Evolutionary conservation across 2,329 filamentous ascomycete genomes (phyloP).

Genomic region (Aspergillus latus): DNA sequence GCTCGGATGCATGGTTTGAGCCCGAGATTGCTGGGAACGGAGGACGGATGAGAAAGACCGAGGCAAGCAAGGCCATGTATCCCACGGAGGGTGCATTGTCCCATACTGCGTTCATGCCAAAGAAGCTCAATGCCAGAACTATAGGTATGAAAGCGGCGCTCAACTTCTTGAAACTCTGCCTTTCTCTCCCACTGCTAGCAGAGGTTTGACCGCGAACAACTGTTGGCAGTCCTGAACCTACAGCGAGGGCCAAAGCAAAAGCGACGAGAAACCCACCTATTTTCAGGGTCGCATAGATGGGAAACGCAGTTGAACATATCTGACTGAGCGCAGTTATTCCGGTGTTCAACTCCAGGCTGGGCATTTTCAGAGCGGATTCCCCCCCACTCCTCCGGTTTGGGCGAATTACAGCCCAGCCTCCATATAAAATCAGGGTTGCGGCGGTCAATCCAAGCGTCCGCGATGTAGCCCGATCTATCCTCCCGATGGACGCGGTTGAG

Average conservation of each 20-base stretch:
- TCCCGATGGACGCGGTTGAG: conserved; percentile 9
- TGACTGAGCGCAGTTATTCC: conserved; percentile 31
- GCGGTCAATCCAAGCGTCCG: conserved; percentile 32
- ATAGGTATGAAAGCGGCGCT: conserved; percentile 27
- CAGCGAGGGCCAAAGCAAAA: conserved; percentile 50
- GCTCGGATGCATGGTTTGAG: conserved; percentile 19
- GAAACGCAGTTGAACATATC: conserved; percentile 48
- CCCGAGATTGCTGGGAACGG: conserved; percentile 36
- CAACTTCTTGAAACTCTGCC: conserved; percentile 29
- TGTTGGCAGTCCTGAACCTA: conserved; percentile 46
- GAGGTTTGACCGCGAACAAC: conserved; percentile 19
- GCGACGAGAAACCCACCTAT: conserved; percentile 56
- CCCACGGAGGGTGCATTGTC: conserved; percentile 45
- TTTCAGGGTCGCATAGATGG: conserved; percentile 57
- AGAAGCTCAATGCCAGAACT: conserved; percentile 27
- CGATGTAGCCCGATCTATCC: conserved; percentile 22
- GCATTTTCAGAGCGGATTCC: conserved; percentile 17
- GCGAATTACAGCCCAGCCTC: conserved; percentile 27
- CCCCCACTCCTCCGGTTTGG: conserved; percentile 12
- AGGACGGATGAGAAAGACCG: conserved; percentile 51
- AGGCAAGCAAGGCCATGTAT: conserved; percentile 48
- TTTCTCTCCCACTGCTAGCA: conserved; percentile 17
- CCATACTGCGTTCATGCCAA: conserved; percentile 33
- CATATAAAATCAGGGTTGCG: conserved; percentile 33
- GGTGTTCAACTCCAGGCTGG: conserved; percentile 18